Evolutionary conservation across 352 stramenopile genomes (phyloP), one percentile per base, ranked within the genome.

Genomic region (Peronospora destructor): DNA sequence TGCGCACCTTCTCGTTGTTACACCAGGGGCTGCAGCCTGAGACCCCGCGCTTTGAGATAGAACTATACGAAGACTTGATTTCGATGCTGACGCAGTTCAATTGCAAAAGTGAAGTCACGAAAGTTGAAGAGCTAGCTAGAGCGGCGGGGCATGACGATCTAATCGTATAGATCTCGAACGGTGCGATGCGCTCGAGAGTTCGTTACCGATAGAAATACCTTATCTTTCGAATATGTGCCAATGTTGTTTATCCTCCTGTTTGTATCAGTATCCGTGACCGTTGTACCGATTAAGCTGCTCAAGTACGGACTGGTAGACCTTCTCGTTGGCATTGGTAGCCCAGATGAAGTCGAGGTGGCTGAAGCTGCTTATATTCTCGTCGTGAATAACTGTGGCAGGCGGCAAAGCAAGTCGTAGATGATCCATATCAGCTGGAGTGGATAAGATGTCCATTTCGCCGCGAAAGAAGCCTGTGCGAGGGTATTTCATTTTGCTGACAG

Each of bases 1-100:
- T 84, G 14, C 68, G 55, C 4, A 85, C 73, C 2, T 91, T 91
- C 29, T 40, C 67, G n/a, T 35, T 91, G 32, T 58, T 91, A 30
- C 80, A 91, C 44, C 70, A 85, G 39, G 78, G 68, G 3, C 12
- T 29, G 6, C 53, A 66, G 40, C 48, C 59, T 4, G 38, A 40
- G n/a, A 59, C 47, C 11, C 58, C 73, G 9, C 70, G 68, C 1
- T 88, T 88, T 53, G 57, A 73, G 6, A 23, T 42, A 8, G 68
- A 81, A 21, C 45, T 86, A 36, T 89, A 89, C 46, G 63, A 80
- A 43, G 71, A 78, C 14, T 37, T 89, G 34, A 64, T 72, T 32
- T 57, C 56, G 2, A 35, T 77, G n/a, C 53, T 87, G 19, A 53
- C 53, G 13, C 45, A 64, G 16, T 84, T 73, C 28, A 72, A 68